These are phyloP conservation scores for Bothriochloa decipiens DNA, from an alignment of 176 grass and related monocot genomes.

Conservation along the genomic window DNA sequence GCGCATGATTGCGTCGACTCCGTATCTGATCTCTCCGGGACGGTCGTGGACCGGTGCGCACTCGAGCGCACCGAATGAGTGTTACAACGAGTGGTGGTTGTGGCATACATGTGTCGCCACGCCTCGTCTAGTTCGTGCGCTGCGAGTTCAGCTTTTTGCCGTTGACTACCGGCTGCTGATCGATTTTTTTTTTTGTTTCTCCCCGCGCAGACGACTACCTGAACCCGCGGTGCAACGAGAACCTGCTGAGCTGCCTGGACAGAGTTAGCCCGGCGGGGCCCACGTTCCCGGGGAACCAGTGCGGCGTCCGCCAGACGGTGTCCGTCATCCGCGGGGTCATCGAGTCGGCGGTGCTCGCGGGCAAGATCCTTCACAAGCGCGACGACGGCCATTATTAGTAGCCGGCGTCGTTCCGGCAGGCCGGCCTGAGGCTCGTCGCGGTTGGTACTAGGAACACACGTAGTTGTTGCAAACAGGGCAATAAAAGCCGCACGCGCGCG, in stretches of 20 bases:
- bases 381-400: conserved; percentile 50
- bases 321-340: conserved; percentile 66
- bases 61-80: neutral
- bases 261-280: conserved; percentile 52
- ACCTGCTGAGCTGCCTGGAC: conserved; percentile 68
- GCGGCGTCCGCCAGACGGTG: conserved; percentile 55
- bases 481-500: conserved; percentile 24
- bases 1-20: conserved; percentile 23
- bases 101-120: conserved; percentile 27
- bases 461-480: neutral
- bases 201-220: conserved; percentile 91
- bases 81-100: neutral
- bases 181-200: neutral
- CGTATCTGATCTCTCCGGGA: neutral
- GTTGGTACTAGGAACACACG: conserved; percentile 4
- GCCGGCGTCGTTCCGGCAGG: neutral
- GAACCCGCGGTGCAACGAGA: conserved; percentile 74
- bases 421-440: neutral
- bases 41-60: neutral
- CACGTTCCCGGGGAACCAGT: conserved; percentile 80
- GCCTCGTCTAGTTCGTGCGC: neutral
- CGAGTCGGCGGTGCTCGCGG: conserved; percentile 82
- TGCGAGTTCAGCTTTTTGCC: neutral
- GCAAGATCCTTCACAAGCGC: conserved; percentile 76
- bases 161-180: neutral